Conservation (phyloP, 2,329 filamentous ascomycete species). For the Macrophomina tecta region DNA sequence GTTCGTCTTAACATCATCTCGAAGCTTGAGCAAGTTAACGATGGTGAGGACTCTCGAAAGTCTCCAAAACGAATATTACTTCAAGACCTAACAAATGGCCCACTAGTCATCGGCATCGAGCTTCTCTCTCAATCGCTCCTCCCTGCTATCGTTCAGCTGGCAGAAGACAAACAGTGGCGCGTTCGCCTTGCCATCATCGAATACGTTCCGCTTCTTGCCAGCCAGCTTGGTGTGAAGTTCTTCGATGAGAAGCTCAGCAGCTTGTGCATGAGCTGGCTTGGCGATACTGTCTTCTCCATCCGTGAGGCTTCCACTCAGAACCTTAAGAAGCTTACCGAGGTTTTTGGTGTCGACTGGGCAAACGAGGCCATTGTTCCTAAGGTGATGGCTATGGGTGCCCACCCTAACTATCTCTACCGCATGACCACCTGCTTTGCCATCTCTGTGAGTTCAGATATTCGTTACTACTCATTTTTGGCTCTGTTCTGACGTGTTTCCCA, state of each 20-base stretch:
- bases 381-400: constrained; percentile 97
- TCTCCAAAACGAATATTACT: background rate
- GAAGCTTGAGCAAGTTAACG: constrained; percentile 98
- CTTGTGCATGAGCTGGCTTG: constrained; percentile 97
- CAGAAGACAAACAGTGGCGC: constrained; percentile 99
- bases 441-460: constrained; percentile 71
- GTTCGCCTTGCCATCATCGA: constrained; percentile 98
- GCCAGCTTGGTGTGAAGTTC: constrained; percentile 94
- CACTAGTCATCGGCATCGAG: constrained; percentile 91
- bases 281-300: constrained; percentile 98
- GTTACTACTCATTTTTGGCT: background rate
- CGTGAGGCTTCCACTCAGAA: constrained; percentile 97
- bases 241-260: constrained; percentile 97
- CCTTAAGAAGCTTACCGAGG: constrained; percentile 96
- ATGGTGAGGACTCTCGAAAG: constrained; percentile 63
- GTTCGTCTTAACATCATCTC: constrained; percentile 99
- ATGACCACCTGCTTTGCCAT: constrained; percentile 99
- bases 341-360: constrained; percentile 98
- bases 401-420: constrained; percentile 98
- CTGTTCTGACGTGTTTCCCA: constrained; percentile 50
- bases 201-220: constrained; percentile 95
- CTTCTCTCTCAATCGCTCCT: constrained; percentile 94
- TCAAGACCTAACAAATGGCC: constrained; percentile 27
- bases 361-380: constrained; percentile 97
- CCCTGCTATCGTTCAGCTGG: constrained; percentile 94